Evolutionary conservation across 352 stramenopile genomes (phyloP), one percentile per base, ranked within the genome.

Genomic region (Globisporangium solare): DNA sequence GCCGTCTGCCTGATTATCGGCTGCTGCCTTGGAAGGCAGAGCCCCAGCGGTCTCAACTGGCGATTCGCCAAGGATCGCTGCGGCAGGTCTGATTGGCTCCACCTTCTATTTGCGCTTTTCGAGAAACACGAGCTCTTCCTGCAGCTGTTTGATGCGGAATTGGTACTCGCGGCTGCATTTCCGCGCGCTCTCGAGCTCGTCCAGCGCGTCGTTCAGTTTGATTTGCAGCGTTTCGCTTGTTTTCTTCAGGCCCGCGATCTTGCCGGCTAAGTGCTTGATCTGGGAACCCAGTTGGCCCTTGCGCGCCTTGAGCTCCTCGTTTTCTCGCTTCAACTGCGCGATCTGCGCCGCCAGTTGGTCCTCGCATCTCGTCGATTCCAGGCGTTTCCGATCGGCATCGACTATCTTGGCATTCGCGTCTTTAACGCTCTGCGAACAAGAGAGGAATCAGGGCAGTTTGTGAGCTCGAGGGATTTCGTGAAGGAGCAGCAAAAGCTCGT

Each of bases 101-200:
- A 37, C 50, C 21, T 50, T 45, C 27, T 35, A 6, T 49, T 78
- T 82, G 31, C 73, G 69, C 51, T 88, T 90, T 47, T 76, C 71
- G 12, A 81, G 52, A 43, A 86, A 89, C 24, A 78, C 54, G 27
- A 83, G 57, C 61, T 91, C 78, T 63, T 91, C 80, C 54, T 88
- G 74, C 3, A 91, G 68, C 63, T 91, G 76, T 43, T 81, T 74
- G 55, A 73, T 71, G 24, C 78, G 77, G 53, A 91, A 91, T 32
- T 86, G 74, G 24, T 62, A 60, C 56, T 86, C 74, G 14, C 78
- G 78, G 41, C 62, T 71, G 51, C 61, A 76, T 39, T 83, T 86
- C 21, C 64, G 70, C 12, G 76, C 68, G 35, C 56, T 66, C 47
- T 86, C 68, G 12, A 91, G 51, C 54, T 89, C 78, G 13, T 68